These are phyloP conservation scores for Diaporthe citrichinensis DNA, from an alignment of 2,329 filamentous ascomycete genomes.

Conservation along the genomic window DNA sequence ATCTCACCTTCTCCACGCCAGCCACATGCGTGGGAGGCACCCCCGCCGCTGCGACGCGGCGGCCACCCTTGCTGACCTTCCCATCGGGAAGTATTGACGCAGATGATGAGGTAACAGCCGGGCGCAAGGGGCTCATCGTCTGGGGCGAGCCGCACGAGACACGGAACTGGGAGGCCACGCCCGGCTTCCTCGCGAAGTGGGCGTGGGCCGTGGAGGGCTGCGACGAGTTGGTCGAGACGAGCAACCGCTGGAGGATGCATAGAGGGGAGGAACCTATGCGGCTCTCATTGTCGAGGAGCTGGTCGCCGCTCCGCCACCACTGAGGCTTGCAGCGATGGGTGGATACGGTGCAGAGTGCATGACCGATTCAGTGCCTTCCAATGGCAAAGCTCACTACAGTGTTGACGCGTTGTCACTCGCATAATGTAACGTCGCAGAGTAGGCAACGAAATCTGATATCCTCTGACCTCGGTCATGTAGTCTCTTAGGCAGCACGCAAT, in stretches of 20 bases:
- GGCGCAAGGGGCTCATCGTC: background rate
- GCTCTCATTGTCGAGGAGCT: background rate
- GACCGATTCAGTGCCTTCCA: no score
- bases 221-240: background rate
- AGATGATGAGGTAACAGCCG: background rate
- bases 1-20: background rate
- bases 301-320: background rate
- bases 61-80: background rate
- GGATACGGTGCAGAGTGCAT: no score
- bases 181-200: background rate
- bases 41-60: background rate
- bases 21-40: background rate
- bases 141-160: constrained; percentile 10
- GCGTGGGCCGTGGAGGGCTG: constrained; percentile 8
- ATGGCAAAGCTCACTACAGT: no score
- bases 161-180: background rate
- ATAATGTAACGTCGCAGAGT: no score
- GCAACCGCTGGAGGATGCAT: constrained; percentile 7
- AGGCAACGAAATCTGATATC: no score
- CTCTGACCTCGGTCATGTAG: no score
- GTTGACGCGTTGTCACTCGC: no score
- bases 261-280: background rate
- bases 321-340: background rate
- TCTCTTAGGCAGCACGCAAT: no score
- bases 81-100: background rate